Percentiles rank a stretch among this genome's conserved stretches.
These are phyloP conservation scores for Trametes sanguinea DNA, from an alignment of 768 basidiomycete species.

Conservation along the genomic window DNA sequence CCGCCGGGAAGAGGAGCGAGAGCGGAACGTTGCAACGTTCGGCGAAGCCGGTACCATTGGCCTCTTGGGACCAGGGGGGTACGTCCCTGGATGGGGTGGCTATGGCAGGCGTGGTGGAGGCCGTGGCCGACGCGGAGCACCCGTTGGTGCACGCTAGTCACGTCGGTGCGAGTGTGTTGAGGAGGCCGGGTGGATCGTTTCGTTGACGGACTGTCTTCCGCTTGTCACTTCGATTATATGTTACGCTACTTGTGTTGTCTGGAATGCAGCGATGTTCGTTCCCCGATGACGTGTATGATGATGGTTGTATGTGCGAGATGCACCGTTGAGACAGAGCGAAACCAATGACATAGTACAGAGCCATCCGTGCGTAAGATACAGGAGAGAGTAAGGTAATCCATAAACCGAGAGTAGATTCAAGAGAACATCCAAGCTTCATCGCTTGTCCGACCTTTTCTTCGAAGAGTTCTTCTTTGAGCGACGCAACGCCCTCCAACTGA, in stretches of 20 bases:
- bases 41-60: slow-evolving; percentile 83
- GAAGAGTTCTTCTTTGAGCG: slow-evolving; percentile 18
- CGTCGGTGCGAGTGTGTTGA: background rate
- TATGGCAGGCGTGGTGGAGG: slow-evolving; percentile 55
- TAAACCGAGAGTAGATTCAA: background rate
- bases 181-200: background rate
- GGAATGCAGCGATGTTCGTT: slow-evolving; percentile 9
- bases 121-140: slow-evolving; percentile 40
- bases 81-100: slow-evolving; percentile 79
- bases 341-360: slow-evolving; percentile 4
- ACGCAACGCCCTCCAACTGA: slow-evolving; percentile 38
- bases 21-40: slow-evolving; percentile 85
- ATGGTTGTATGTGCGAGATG: too few relatives aligned
- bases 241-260: slow-evolving; percentile 13
- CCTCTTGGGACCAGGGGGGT: slow-evolving; percentile 74
- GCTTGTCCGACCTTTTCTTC: slow-evolving; percentile 2
- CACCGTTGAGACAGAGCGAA: too few relatives aligned
- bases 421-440: background rate
- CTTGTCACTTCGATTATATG: background rate
- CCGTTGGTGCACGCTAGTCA: slow-evolving; percentile 21
- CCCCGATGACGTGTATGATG: too few relatives aligned
- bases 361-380: slow-evolving; percentile 1
- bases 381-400: background rate
- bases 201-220: slow-evolving; percentile 5
- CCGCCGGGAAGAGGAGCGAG: slow-evolving; percentile 79